Evolutionary conservation across 2,329 filamentous ascomycete species (phyloP), one percentile per base, ranked within the genome.

Genomic region (Monosporascus cannonballus): DNA sequence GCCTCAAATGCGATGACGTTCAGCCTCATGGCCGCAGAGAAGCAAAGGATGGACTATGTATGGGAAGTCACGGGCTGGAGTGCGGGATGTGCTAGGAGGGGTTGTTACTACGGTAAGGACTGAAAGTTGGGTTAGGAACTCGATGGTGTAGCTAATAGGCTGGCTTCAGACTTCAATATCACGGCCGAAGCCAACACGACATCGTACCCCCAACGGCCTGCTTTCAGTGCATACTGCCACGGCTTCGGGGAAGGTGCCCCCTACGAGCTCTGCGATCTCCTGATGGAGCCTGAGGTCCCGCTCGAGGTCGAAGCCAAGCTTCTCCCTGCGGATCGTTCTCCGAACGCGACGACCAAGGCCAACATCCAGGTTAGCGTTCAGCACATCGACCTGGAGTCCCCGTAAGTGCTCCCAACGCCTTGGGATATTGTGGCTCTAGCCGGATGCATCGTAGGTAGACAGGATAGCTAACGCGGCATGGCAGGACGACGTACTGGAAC

Each of bases 401-500:
- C 54, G 56, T 65, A 45, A 62, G 63, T 63, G 15, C 47, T 27
- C 51, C 7, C 38, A 38, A 27, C 27, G 3, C 7, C 24, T 22
- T 18, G 18, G 15, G 47, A 24, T 34, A 39, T 17, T 14, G 17
- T 9, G 3, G 9, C 11, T 14, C 11, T 34, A 34, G 30, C 30
- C 30, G 30, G 14, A 34, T 34, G 30, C 30, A 14, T 34, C 4
- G 30, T 0, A 41, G 4, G 38, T 41, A 9, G 17, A 41, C 9
- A 41, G 38, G 17, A 18, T 18, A n/a, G 54, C 57, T 61, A 56
- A 62, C 50, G 27, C 38, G 45, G 5, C 9, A 27, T 14, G 24
- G 48, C 46, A 64, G 61, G 45, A 56, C 59, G 17, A 64, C 61
- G 6, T 67, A 61, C 60, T 69, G 64, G 64, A 69, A 69, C 59